Evolutionary conservation across 441 rosid genomes (phyloP).

Genomic region (Raphanus hybrid): DNA sequence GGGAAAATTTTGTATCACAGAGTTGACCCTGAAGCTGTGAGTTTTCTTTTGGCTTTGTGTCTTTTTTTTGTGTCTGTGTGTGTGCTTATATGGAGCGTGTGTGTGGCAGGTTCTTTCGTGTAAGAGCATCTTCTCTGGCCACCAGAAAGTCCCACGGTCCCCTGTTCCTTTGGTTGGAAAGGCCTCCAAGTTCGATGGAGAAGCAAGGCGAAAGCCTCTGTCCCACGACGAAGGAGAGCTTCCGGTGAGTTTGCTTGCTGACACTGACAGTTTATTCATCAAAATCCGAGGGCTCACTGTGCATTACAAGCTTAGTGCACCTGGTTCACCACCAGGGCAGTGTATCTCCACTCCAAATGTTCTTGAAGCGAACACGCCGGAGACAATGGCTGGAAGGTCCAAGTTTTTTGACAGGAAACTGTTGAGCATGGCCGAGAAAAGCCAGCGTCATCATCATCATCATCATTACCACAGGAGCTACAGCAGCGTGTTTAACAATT

Average conservation of each 20-base stretch:
- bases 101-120: neutral
- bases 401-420: neutral
- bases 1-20: neutral
- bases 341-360: neutral
- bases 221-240: neutral
- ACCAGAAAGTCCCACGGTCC: conserved; percentile 2
- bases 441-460: neutral
- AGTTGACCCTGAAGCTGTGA: conserved; percentile 6
- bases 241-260: neutral
- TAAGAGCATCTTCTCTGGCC: neutral
- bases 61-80: neutral
- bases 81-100: neutral
- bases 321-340: neutral
- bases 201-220: neutral
- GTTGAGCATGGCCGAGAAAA: neutral
- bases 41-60: neutral
- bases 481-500: conserved; percentile 4
- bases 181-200: neutral
- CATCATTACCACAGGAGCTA: conserved; percentile 1
- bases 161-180: neutral
- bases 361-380: neutral
- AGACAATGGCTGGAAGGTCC: neutral
- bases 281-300: neutral
- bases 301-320: neutral
- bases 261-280: neutral